These are phyloP conservation scores for Anethum foeniculum DNA, from an alignment of 140 eudicot genomes.

Conservation along the genomic window DNA sequence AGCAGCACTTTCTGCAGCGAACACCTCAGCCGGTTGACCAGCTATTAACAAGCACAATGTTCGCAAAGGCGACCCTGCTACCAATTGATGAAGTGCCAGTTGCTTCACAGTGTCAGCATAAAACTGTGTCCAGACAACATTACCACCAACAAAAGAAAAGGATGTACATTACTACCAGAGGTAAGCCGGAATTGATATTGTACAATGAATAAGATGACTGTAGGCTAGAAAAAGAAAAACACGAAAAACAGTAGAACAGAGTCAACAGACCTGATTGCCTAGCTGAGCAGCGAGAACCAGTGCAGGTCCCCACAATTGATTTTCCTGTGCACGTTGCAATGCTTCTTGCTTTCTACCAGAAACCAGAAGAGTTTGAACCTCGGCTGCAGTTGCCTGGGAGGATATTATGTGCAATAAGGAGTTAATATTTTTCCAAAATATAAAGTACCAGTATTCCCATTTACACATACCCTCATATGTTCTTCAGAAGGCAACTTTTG, in stretches of 20 bases:
- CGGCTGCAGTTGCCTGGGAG: slow-evolving; percentile 74
- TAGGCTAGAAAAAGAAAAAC: neutral
- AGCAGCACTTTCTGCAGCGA: slow-evolving; percentile 39
- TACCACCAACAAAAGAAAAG: slow-evolving; percentile 5
- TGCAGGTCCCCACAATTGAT: slow-evolving; percentile 89
- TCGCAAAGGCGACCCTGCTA: slow-evolving; percentile 92
- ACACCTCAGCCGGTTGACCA: slow-evolving; percentile 88
- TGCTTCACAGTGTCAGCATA: slow-evolving; percentile 78
- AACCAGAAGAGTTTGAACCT: slow-evolving; percentile 82
- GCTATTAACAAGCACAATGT: slow-evolving; percentile 91
- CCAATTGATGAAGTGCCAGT: slow-evolving; percentile 78
- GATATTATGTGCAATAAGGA: slow-evolving; percentile 3
- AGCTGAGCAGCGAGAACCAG: slow-evolving; percentile 89
- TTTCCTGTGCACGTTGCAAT: slow-evolving; percentile 70
- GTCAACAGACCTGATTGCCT: slow-evolving; percentile 73
- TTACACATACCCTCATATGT: slow-evolving; percentile 49
- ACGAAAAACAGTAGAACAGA: neutral
- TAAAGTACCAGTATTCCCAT: slow-evolving; percentile 1
- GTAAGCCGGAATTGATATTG: neutral
- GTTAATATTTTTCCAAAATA: slow-evolving; percentile 5
- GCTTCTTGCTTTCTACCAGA: slow-evolving; percentile 89
- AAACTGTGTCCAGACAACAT: slow-evolving; percentile 44
- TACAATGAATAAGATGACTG: neutral
- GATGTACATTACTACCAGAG: neutral
- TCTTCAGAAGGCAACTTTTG: slow-evolving; percentile 79